phyloP scores from a whole-genome alignment of 306 rosid genomes.

The Luffa aegyptiaca region DNA sequence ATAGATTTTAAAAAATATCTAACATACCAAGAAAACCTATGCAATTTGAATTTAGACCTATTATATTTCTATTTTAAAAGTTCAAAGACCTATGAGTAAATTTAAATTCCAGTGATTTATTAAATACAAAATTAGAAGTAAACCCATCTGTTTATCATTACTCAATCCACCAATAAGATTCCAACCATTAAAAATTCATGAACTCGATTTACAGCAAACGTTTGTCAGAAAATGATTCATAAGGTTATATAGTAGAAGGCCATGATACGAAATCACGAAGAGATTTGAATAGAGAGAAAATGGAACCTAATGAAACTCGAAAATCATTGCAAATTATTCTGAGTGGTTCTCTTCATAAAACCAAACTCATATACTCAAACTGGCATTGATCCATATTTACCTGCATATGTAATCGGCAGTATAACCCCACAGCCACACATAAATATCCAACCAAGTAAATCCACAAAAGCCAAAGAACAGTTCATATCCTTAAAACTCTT shows the following conservation, averaged over 20 bases:
- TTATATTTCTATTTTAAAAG: no score
- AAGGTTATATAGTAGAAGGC: not conserved
- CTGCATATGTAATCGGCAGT: not conserved
- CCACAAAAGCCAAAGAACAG: not conserved
- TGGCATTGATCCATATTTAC: slow-evolving; percentile 8
- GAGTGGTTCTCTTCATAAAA: not conserved
- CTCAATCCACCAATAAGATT: no score
- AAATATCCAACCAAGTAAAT: not conserved
- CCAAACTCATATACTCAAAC: not conserved
- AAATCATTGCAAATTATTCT: not conserved
- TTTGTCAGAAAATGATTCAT: not conserved
- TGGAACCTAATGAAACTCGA: not conserved
- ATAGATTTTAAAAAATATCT: no score
- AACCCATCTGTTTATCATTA: no score
- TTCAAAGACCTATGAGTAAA: no score
- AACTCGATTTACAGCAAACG: not conserved
- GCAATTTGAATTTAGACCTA: no score
- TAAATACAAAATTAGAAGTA: no score
- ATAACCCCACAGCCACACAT: not conserved
- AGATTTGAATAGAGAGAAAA: not conserved
- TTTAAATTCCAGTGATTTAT: no score
- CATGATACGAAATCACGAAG: not conserved
- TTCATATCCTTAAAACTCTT: not conserved
- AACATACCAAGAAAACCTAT: no score
- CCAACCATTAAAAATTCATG: not conserved